A percentile compares a stretch with the other conserved stretches of the same genome.
These are phyloP conservation scores for Aspergillus vadensis DNA, from an alignment of 2,329 filamentous ascomycete genomes.

Conservation along the genomic window DNA sequence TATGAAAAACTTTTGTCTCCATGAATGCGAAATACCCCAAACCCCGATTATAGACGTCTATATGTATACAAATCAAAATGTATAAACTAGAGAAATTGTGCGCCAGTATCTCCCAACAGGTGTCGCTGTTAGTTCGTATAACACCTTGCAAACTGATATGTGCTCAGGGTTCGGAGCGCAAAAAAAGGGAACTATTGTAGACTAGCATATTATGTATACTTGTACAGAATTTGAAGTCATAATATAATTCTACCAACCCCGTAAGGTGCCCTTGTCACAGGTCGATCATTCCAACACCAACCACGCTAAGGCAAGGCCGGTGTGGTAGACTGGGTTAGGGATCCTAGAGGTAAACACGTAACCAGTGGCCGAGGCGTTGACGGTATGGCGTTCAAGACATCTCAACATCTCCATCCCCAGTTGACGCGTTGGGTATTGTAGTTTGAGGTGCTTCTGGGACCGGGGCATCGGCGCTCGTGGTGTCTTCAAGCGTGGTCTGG, in stretches of 20 bases:
- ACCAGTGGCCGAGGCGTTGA: neutral
- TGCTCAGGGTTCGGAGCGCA: neutral
- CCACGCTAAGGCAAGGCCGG: neutral
- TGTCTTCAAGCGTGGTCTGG: constrained; percentile 26
- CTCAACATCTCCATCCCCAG: constrained; percentile 33
- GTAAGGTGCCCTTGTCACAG: neutral
- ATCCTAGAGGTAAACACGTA: constrained; percentile 1
- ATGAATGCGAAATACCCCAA: neutral
- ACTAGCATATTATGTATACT: neutral
- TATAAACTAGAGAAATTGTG: neutral
- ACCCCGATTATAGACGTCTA: neutral
- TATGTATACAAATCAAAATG: neutral
- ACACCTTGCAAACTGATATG: neutral
- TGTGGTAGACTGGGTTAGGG: neutral
- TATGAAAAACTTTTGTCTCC: constrained; percentile 8
- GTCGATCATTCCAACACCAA: neutral
- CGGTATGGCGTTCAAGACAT: constrained; percentile 26
- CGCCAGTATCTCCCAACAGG: neutral
- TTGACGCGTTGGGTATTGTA: constrained; percentile 18
- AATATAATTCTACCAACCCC: neutral
- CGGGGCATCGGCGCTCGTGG: constrained; percentile 26
- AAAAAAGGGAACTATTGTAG: neutral
- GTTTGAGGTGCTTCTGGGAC: constrained; percentile 17
- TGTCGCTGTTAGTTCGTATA: too few species aligned
- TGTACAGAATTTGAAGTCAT: neutral